Evolutionary conservation across 331 rosid genomes (phyloP), one percentile per base, ranked within the genome.

Genomic region (Ulmus americana): DNA sequence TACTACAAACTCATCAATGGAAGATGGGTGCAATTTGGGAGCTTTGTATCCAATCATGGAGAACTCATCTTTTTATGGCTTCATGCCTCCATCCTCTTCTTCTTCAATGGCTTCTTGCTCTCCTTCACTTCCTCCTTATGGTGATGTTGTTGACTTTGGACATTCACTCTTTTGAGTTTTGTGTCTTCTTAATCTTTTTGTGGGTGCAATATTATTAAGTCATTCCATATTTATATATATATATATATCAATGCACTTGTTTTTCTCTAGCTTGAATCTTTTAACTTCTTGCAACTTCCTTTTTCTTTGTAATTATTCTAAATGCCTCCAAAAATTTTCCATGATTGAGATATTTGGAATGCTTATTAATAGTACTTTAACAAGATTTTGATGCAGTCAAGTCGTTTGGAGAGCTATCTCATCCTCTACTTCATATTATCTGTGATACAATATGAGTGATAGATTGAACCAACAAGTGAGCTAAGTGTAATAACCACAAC

Each of bases 111-210:
- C 35, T 28, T 73, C 67, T 59, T 81, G 80, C 71, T 81, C 79
- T 60, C 78, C 90, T 48, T 71, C 92, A 53, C 20, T 81, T 67
- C 74, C 86, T 68, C 49, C 78, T 53, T 73, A 70, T 71, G 86
- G 86, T 58, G 89, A 84, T 57, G 82, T 50, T 13, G 35, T 90
- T 64, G 95, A 83, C 72, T 76, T 84, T 67, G 98, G 95, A 41
- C 85, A 83, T 58, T 83, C 87, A 50, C 86, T 79, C 61, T 84
- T 82, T 73, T 84, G 71, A 84, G 58, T 59, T 28, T 8, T 16
- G 4, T 59, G 12, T 18, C 39, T n/a, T 6, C 51, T 28, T 28
- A 28, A 28, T 28, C 35, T 1, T 28, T 28, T 28, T 28, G 35
- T 28, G 35, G 35, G 35, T 28, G 35, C 35, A 28, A 28, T 28